Percentiles rank a stretch among this genome's conserved stretches.
These are phyloP conservation scores for Meyerozyma sp. DNA, from an alignment of 1,139 yeast species.

Conservation along the genomic window DNA sequence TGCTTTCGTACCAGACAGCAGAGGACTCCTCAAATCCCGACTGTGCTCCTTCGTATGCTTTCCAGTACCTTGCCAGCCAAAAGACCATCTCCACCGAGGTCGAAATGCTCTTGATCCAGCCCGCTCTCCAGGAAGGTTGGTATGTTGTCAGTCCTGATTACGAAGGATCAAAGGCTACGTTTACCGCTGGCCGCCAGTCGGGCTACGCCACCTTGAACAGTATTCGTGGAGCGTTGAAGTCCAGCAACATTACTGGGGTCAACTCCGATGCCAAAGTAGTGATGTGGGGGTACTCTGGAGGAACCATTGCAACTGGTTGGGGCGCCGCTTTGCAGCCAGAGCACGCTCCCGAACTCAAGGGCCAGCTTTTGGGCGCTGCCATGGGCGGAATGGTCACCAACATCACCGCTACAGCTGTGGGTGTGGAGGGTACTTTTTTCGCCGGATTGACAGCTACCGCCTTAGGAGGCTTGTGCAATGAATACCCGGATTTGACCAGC, in stretches of 20 bases:
- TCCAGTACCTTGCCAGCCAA: conserved; percentile 1
- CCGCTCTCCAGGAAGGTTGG: conserved; percentile 12
- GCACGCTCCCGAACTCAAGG: conserved; percentile 16
- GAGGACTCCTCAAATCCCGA: conserved; percentile 8
- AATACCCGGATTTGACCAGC: conserved; percentile 18
- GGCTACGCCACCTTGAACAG: conserved; percentile 9
- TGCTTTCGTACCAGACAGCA: conserved; percentile 8
- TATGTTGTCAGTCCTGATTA: conserved; percentile 8
- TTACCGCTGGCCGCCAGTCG: conserved; percentile 6
- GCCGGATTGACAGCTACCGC: conserved; percentile 24
- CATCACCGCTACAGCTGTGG: conserved; percentile 14
- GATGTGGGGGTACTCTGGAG: conserved; percentile 18
- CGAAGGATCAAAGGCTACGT: conserved; percentile 8
- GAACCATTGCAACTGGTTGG: conserved; percentile 17
- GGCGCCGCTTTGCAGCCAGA: conserved; percentile 15
- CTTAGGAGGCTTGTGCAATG: conserved; percentile 21
- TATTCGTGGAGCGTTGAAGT: conserved; percentile 9
- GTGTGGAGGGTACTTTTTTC: conserved; percentile 17
- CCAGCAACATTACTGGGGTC: conserved; percentile 11
- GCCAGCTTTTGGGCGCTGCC: conserved; percentile 11
- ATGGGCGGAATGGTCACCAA: conserved; percentile 13
- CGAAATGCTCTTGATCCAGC: conserved; percentile 22
- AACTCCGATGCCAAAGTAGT: conserved; percentile 11
- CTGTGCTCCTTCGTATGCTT: conserved; percentile 10
- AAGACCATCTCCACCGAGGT: conserved; percentile 9